Conservation (phyloP, 1,284 basidiomycete species). For the Rhodotorula sp. region DNA sequence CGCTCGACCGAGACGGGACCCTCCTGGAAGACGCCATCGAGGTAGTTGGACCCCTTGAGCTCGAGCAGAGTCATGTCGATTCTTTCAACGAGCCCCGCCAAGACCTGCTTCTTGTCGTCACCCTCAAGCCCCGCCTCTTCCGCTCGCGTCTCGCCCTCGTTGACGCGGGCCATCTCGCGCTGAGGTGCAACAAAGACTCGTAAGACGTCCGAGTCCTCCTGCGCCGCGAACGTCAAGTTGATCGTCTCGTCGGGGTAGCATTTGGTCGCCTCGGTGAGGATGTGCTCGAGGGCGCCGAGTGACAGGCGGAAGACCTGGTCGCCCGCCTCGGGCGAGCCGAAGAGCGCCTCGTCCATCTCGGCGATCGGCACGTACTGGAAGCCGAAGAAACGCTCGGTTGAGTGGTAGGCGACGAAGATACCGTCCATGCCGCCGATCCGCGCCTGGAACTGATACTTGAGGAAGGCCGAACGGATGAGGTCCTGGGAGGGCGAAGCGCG, state of each 20-base stretch:
- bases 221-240: constrained; percentile 29
- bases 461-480: constrained; percentile 84
- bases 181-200: constrained; percentile 33
- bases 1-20: constrained; percentile 13
- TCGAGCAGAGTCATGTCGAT: constrained; percentile 35
- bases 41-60: constrained; percentile 31
- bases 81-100: background rate
- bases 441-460: constrained; percentile 96
- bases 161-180: background rate
- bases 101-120: background rate
- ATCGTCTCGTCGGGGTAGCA: constrained; percentile 63
- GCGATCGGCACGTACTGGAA: constrained; percentile 88
- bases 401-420: constrained; percentile 92
- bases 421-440: constrained; percentile 98
- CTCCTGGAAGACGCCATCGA: constrained; percentile 21
- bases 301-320: constrained; percentile 75
- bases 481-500: constrained; percentile 53
- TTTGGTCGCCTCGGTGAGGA: constrained; percentile 62
- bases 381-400: constrained; percentile 82
- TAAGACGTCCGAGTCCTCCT: constrained; percentile 18
- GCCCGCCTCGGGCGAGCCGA: constrained; percentile 64
- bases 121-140: background rate
- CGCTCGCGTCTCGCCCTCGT: background rate
- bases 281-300: constrained; percentile 68
- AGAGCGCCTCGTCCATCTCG: constrained; percentile 83